These are phyloP conservation scores for Penicillium desertorum DNA, from an alignment of 495 filamentous ascomycete genomes.

Conservation along the genomic window DNA sequence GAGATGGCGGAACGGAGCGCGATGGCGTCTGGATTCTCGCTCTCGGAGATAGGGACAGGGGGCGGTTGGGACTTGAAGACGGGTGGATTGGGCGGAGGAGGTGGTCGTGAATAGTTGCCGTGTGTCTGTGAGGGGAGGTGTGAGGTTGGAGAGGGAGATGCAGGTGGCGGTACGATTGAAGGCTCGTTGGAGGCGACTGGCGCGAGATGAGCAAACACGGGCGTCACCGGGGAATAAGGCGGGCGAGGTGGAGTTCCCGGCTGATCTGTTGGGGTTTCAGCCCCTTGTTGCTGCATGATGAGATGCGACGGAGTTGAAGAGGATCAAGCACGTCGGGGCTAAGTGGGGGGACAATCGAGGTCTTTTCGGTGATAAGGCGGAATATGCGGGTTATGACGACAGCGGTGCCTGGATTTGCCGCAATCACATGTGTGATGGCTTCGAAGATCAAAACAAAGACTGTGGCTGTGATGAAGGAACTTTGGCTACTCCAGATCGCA, in stretches of 20 bases:
- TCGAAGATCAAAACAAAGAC: not conserved
- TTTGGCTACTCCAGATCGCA: not conserved
- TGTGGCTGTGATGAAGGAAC: no score
- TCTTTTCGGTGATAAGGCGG: constrained; percentile 8
- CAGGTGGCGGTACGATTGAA: constrained; percentile 39
- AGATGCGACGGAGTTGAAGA: not conserved
- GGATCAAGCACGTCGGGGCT: not conserved
- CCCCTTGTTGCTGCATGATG: constrained; percentile 16
- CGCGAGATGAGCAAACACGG: constrained; percentile 44
- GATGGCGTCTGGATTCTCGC: constrained; percentile 78
- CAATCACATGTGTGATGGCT: constrained; percentile 4
- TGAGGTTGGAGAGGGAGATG: constrained; percentile 35
- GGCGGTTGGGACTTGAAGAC: constrained; percentile 49
- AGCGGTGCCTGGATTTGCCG: constrained; percentile 3
- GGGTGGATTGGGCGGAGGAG: constrained; percentile 22
- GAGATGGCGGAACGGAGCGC: constrained; percentile 77
- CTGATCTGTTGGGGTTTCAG: constrained; percentile 21
- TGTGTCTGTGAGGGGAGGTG: constrained; percentile 11
- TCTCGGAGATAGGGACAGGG: constrained; percentile 68
- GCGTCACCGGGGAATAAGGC: constrained; percentile 50
- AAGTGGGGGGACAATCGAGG: constrained; percentile 6
- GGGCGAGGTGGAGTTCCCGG: constrained; percentile 47
- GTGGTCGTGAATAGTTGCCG: constrained; percentile 14
- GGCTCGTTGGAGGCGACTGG: constrained; percentile 33
- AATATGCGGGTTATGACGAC: constrained; percentile 16